Evolutionary conservation across 768 basidiomycete genomes (phyloP).

Genomic region (Hypsizygus marmoreus): DNA sequence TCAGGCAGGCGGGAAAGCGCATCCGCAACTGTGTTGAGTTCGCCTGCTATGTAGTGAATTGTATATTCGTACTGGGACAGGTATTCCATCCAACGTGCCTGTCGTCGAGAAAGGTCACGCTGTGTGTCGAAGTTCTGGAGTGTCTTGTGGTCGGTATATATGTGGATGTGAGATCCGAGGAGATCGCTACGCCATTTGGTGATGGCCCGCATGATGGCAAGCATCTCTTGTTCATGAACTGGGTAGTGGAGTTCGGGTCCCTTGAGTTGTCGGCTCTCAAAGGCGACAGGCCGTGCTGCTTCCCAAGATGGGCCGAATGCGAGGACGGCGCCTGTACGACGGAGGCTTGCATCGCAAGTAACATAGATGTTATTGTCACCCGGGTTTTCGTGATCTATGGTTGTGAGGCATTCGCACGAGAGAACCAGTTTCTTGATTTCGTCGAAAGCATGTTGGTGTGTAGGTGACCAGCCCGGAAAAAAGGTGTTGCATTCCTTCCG

Average conservation of each 20-base stretch:
- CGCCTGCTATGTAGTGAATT: neutral
- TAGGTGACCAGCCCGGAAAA: neutral
- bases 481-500: neutral
- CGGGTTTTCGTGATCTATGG: conserved; percentile 31
- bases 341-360: conserved; percentile 28
- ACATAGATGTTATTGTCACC: conserved; percentile 33
- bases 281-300: neutral
- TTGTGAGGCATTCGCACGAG: conserved; percentile 24
- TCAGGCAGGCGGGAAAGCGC: neutral
- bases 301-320: conserved; percentile 8
- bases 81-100: too few species aligned
- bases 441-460: conserved; percentile 27
- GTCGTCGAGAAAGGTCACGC: conserved; percentile 16
- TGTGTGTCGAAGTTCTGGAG: conserved; percentile 29
- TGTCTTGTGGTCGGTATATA: conserved; percentile 38
- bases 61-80: neutral
- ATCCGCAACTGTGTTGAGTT: too few species aligned
- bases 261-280: neutral
- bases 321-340: conserved; percentile 25
- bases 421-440: conserved; percentile 30
- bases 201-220: conserved; percentile 20
- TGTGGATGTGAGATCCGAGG: conserved; percentile 18
- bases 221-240: conserved; percentile 33
- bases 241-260: neutral
- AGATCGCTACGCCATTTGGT: conserved; percentile 25